Percentiles rank a stretch among this genome's conserved stretches.
Conservation (phyloP, 768 basidiomycete genomes). For the Suillus subalutaceus region DNA sequence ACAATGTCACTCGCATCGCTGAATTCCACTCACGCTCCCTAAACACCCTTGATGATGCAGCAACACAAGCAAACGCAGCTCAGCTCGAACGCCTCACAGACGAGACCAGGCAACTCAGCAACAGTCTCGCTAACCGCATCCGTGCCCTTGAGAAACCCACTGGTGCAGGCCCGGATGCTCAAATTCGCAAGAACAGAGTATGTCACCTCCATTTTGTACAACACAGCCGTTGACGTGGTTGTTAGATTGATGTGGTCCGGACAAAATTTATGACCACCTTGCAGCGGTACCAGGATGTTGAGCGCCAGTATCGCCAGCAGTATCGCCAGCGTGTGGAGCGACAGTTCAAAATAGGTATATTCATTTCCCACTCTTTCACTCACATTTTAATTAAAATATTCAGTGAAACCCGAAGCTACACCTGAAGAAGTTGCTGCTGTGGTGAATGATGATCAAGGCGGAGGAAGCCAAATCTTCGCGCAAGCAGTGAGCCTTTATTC, state of each 20-base stretch:
- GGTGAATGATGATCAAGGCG: constrained; percentile 63
- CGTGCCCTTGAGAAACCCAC: constrained; percentile 52
- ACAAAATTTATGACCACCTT: constrained; percentile 75
- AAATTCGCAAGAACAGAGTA: constrained; percentile 45
- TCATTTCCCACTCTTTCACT: not conserved
- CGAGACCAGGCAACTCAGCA: constrained; percentile 62
- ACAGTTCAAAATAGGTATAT: constrained; percentile 75
- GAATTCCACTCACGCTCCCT: constrained; percentile 54
- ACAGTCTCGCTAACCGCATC: constrained; percentile 60
- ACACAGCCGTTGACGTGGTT: not conserved
- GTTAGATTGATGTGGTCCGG: constrained; percentile 61
- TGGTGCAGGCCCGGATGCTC: constrained; percentile 43
- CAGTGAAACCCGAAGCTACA: constrained; percentile 88
- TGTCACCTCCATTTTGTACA: not conserved
- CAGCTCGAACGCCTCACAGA: constrained; percentile 61
- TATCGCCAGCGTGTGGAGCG: constrained; percentile 70
- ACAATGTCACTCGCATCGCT: constrained; percentile 47
- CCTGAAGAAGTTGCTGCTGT: constrained; percentile 74
- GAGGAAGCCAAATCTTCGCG: constrained; percentile 71
- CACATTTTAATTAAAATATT: not conserved
- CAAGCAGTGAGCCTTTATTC: constrained; percentile 53
- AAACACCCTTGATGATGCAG: constrained; percentile 50
- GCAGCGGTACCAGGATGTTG: constrained; percentile 77
- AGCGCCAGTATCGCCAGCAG: constrained; percentile 67
- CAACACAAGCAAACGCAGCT: constrained; percentile 40